phyloP scores from a whole-genome alignment of 371 early-diverging fungal genomes.

The Entomophthora muscae region DNA sequence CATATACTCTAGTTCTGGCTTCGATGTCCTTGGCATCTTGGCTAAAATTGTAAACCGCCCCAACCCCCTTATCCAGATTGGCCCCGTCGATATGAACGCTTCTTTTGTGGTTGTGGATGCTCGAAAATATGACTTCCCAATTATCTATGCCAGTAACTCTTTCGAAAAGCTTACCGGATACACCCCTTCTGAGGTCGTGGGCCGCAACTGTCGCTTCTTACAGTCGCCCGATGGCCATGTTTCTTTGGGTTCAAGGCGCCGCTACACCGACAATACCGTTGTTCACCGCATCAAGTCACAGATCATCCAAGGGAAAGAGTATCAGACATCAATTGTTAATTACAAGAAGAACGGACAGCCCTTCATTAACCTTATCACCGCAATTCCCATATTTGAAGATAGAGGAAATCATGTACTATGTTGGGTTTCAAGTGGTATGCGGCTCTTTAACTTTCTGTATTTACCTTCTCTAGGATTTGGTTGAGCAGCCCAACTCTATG shows the following conservation, averaged over 20 bases:
- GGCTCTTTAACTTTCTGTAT: not conserved
- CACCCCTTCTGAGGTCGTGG: slow-evolving; percentile 24
- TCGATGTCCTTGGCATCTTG: slow-evolving; percentile 37
- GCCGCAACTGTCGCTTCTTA: slow-evolving; percentile 41
- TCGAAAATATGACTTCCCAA: slow-evolving; percentile 19
- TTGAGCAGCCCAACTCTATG: slow-evolving; percentile 48
- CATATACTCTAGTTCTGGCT: slow-evolving; percentile 32
- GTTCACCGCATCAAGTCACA: slow-evolving; percentile 29
- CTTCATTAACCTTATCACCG: slow-evolving; percentile 52
- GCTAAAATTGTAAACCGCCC: slow-evolving; percentile 22
- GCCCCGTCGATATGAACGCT: slow-evolving; percentile 34
- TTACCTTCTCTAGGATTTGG: slow-evolving; percentile 21
- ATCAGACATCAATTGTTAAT: slow-evolving; percentile 39
- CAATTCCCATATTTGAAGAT: slow-evolving; percentile 34
- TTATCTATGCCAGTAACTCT: slow-evolving; percentile 34
- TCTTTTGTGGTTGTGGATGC: slow-evolving; percentile 26
- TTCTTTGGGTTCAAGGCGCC: slow-evolving; percentile 20
- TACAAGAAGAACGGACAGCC: slow-evolving; percentile 45
- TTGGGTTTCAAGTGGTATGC: slow-evolving; percentile 39
- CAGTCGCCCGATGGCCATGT: slow-evolving; percentile 30
- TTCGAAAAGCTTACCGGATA: slow-evolving; percentile 41
- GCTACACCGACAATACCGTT: slow-evolving; percentile 29
- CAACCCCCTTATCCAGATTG: slow-evolving; percentile 28
- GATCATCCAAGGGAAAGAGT: slow-evolving; percentile 26
- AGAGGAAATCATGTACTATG: slow-evolving; percentile 30